A percentile compares a stretch with the other conserved stretches of the same genome.
phyloP scores from a whole-genome alignment of 2,329 filamentous ascomycete genomes.

The Aspergillus intermedius region DNA sequence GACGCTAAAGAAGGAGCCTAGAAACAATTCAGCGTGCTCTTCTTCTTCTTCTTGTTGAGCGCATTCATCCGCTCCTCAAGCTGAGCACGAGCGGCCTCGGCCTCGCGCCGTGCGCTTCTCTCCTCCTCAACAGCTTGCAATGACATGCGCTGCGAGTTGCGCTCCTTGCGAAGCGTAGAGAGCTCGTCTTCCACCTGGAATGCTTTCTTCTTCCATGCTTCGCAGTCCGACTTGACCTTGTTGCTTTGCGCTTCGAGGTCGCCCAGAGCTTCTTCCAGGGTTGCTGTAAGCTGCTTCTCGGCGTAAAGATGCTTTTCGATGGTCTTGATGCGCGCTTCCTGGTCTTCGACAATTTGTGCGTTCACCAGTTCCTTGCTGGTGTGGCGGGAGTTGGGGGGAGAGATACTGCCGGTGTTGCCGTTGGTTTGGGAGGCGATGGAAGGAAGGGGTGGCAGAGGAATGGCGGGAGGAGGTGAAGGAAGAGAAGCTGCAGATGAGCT shows the following conservation, averaged over 20 bases:
- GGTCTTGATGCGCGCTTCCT: conserved; percentile 87
- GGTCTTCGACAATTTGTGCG: conserved; percentile 83
- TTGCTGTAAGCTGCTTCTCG: conserved; percentile 92
- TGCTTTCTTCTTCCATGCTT: conserved; percentile 84
- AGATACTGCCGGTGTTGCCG: conserved; percentile 49
- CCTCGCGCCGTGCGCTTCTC: conserved; percentile 81
- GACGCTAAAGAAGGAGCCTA: conserved; percentile 41
- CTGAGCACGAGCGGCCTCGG: conserved; percentile 80
- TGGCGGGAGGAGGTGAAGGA: conserved; percentile 88
- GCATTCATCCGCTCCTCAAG: conserved; percentile 93
- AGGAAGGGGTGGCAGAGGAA: conserved; percentile 89
- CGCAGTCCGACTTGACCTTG: conserved; percentile 84
- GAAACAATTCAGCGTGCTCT: conserved; percentile 96
- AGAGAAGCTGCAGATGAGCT: conserved; percentile 74
- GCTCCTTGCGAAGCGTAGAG: conserved; percentile 50
- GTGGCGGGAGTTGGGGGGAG: conserved; percentile 60
- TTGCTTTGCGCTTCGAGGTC: conserved; percentile 89
- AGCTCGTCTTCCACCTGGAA: conserved; percentile 62
- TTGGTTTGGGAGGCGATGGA: conserved; percentile 47
- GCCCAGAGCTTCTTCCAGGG: conserved; percentile 88
- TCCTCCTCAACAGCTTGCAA: conserved; percentile 95
- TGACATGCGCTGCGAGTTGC: conserved; percentile 54
- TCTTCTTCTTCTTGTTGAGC: conserved; percentile 85
- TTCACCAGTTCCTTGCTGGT: conserved; percentile 74
- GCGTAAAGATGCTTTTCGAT: conserved; percentile 96